These are phyloP conservation scores for Gaultheria prostrata DNA, from an alignment of 148 eudicot species.

Conservation along the genomic window DNA sequence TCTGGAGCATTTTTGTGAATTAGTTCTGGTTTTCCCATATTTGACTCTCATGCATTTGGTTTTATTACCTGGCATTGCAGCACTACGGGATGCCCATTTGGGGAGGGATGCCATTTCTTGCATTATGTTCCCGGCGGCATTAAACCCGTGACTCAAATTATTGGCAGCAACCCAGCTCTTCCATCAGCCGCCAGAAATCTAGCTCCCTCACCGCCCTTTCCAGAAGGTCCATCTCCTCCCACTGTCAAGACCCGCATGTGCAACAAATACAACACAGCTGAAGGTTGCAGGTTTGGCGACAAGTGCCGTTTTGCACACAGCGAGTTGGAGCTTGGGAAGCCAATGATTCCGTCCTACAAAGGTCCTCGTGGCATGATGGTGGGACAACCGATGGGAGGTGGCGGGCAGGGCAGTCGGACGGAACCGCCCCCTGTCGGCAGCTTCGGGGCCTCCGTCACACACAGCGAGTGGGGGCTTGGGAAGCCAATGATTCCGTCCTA, in stretches of 20 bases:
- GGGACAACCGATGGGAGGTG: constrained; percentile 23
- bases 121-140: constrained; percentile 87
- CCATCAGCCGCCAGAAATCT: constrained; percentile 40
- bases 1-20: background rate
- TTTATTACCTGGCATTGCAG: constrained; percentile 43
- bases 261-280: constrained; percentile 62
- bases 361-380: constrained; percentile 60
- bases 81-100: constrained; percentile 85
- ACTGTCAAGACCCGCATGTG: constrained; percentile 65
- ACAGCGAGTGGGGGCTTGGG: too few relatives aligned
- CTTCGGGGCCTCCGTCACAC: constrained; percentile 80
- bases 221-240: constrained; percentile 45
- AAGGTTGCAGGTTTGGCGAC: constrained; percentile 88
- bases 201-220: constrained; percentile 43
- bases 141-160: constrained; percentile 75
- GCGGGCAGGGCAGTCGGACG: constrained; percentile 51
- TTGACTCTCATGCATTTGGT: background rate
- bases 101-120: constrained; percentile 81
- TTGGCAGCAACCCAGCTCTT: constrained; percentile 39
- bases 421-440: constrained; percentile 44
- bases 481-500: too few relatives aligned
- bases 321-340: constrained; percentile 81
- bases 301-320: constrained; percentile 88
- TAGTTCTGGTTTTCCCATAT: background rate
- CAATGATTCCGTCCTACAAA: constrained; percentile 42